Evolutionary conservation across 2,329 filamentous ascomycete species (phyloP).

Genomic region (Beauveria sp.): DNA sequence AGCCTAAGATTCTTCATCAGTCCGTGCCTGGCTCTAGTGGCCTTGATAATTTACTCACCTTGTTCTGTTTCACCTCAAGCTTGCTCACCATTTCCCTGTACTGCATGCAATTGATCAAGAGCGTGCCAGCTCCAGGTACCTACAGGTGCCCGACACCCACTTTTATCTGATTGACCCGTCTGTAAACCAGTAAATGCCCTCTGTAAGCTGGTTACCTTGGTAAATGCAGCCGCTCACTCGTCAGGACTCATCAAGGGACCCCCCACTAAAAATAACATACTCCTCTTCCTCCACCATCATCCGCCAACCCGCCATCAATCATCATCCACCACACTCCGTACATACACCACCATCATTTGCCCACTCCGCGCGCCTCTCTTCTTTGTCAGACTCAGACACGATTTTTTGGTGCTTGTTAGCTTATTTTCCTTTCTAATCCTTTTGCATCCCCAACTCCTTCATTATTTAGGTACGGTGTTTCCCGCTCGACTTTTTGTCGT

Average conservation of each 20-base stretch:
- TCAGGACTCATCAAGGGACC: not conserved
- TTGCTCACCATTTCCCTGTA: not conserved
- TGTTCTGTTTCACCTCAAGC: not conserved
- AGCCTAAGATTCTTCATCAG: no score
- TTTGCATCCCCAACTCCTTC: not conserved
- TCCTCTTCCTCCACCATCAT: not conserved
- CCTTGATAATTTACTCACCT: no score
- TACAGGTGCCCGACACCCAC: not conserved
- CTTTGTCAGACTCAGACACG: not conserved
- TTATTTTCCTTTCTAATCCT: not conserved
- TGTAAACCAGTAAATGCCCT: no score
- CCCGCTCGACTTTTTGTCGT: conserved; percentile 5
- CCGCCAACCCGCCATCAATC: not conserved
- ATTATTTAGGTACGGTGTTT: conserved; percentile 9
- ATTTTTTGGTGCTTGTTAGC: not conserved
- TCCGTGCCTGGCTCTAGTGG: no score
- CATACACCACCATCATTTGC: not conserved
- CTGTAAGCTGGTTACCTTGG: no score
- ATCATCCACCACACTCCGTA: not conserved
- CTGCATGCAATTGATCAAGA: no score
- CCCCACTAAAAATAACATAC: not conserved
- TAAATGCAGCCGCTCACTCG: no score
- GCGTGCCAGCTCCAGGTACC: no score
- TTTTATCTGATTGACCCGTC: no score
- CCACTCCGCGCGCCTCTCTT: conserved; percentile 1